Conservation (phyloP, 192 early-diverging fungal species). For the Podila horticola region DNA sequence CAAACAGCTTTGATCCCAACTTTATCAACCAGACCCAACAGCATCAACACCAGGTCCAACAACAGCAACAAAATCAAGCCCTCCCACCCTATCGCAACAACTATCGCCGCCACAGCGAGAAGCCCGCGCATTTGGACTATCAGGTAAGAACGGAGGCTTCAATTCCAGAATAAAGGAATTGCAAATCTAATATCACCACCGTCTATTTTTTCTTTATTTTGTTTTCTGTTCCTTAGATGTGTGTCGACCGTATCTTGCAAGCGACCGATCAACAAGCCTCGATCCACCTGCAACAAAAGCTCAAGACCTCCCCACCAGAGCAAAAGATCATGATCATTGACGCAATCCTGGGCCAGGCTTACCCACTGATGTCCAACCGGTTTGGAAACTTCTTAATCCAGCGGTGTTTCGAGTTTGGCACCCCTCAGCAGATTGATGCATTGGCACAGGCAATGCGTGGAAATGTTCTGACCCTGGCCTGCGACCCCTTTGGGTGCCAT, state of each 20-base stretch:
- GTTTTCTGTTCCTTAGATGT: slow-evolving; percentile 44
- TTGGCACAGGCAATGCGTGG: slow-evolving; percentile 70
- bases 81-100: slow-evolving; percentile 21
- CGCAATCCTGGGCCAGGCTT: slow-evolving; percentile 64
- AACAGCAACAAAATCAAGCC: slow-evolving; percentile 14
- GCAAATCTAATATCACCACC: neutral
- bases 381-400: slow-evolving; percentile 86
- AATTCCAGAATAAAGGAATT: too few relatives aligned
- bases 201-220: neutral
- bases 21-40: slow-evolving; percentile 23
- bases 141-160: slow-evolving; percentile 17
- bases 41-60: neutral
- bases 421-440: slow-evolving; percentile 64
- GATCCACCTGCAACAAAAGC: slow-evolving; percentile 74
- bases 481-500: slow-evolving; percentile 84
- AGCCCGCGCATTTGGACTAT: slow-evolving; percentile 38
- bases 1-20: slow-evolving; percentile 24
- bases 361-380: slow-evolving; percentile 74
- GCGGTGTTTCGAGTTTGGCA: slow-evolving; percentile 71
- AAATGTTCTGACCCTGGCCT: slow-evolving; percentile 67
- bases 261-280: slow-evolving; percentile 82
- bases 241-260: slow-evolving; percentile 76
- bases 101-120: slow-evolving; percentile 44
- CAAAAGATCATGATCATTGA: slow-evolving; percentile 69
- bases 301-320: slow-evolving; percentile 63